Evolutionary conservation across 1,284 basidiomycete species (phyloP).

Genomic region (Fomes fomentarius): DNA sequence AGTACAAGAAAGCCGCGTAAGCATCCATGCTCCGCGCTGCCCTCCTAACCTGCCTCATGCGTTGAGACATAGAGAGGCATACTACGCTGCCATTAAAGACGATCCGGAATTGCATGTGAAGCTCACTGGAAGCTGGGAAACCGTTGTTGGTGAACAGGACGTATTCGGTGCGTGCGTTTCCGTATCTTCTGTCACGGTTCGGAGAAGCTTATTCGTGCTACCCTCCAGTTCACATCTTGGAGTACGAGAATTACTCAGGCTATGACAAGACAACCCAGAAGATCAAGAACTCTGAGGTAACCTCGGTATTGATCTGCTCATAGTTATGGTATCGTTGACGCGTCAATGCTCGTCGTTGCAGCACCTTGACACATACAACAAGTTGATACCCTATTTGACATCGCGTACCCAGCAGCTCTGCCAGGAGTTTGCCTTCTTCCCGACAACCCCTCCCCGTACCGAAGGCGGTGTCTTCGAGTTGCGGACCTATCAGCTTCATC

Average conservation of each 20-base stretch:
- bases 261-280: slow-evolving; percentile 73
- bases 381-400: slow-evolving; percentile 73
- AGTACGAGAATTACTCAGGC: slow-evolving; percentile 89
- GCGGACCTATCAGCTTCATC: slow-evolving; percentile 81
- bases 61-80: slow-evolving; percentile 60
- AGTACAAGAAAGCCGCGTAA: slow-evolving; percentile 87
- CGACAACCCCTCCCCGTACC: slow-evolving; percentile 82
- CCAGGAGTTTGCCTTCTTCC: slow-evolving; percentile 94
- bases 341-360: slow-evolving; percentile 31
- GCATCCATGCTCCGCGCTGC: slow-evolving; percentile 36
- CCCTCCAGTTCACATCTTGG: slow-evolving; percentile 83
- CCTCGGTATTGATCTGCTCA: not conserved
- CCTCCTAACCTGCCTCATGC: slow-evolving; percentile 12
- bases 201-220: too few species aligned
- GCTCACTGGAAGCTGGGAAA: slow-evolving; percentile 91
- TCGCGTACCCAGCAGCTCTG: slow-evolving; percentile 79
- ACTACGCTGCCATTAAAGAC: slow-evolving; percentile 78
- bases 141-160: slow-evolving; percentile 85
- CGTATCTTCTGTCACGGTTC: not conserved
- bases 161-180: slow-evolving; percentile 60
- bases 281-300: slow-evolving; percentile 64
- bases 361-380: slow-evolving; percentile 65
- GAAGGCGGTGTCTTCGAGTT: slow-evolving; percentile 93
- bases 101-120: slow-evolving; percentile 79
- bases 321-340: too few species aligned